These are phyloP conservation scores for Sphagnum tenellum DNA, from an alignment of 225 moss, liverwort and hornwort species.

Conservation along the genomic window DNA sequence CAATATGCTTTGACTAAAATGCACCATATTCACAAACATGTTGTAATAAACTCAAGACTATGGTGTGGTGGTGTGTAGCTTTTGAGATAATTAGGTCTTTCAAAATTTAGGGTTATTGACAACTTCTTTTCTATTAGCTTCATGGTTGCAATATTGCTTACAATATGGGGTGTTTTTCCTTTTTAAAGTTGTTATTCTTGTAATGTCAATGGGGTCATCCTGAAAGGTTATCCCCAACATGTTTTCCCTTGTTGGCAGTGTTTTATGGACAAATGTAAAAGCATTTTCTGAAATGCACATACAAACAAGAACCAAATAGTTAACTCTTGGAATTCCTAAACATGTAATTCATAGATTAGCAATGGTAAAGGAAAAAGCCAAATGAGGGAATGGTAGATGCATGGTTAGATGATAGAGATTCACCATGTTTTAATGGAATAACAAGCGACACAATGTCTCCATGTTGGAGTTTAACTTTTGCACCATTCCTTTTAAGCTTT, in stretches of 20 bases:
- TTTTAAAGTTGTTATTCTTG: constrained; percentile 44
- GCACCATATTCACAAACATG: not conserved
- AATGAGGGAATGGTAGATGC: too few species aligned
- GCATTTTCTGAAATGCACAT: constrained; percentile 50
- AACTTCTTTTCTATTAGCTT: not conserved
- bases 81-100: too few species aligned
- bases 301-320: not conserved
- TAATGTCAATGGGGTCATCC: constrained; percentile 25
- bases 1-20: not conserved
- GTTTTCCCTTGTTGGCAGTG: constrained; percentile 21
- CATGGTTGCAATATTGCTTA: constrained; percentile 12
- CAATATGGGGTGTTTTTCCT: constrained; percentile 66
- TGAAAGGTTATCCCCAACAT: constrained; percentile 11
- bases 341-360: too few species aligned
- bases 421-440: constrained; percentile 42
- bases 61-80: too few species aligned
- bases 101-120: too few species aligned
- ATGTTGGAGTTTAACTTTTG: constrained; percentile 34
- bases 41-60: too few species aligned
- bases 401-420: too few species aligned
- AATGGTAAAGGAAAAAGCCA: too few species aligned
- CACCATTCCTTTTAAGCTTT: constrained; percentile 33
- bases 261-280: constrained; percentile 76
- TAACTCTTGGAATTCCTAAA: not conserved
- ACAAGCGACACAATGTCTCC: constrained; percentile 41